Conservation (phyloP, 2,329 filamentous ascomycete species). For the Ceratocystiopsis sp. region DNA sequence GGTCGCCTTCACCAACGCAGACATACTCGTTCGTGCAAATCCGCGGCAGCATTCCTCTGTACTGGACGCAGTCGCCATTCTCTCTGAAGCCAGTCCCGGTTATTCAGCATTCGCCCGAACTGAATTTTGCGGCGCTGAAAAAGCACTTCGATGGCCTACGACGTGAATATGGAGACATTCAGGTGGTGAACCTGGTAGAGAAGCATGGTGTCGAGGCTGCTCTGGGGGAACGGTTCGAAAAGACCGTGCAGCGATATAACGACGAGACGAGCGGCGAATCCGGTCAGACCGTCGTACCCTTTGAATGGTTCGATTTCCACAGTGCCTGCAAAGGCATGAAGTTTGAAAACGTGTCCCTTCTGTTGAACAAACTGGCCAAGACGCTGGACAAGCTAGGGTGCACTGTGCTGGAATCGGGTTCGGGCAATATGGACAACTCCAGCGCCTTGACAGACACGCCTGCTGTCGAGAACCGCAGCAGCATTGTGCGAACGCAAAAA, state of each 20-base stretch:
- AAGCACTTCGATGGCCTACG: slow-evolving; percentile 60
- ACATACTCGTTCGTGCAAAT: slow-evolving; percentile 75
- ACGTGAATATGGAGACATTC: slow-evolving; percentile 56
- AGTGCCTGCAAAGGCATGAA: slow-evolving; percentile 87
- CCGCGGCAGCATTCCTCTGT: slow-evolving; percentile 81
- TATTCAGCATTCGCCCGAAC: slow-evolving; percentile 61
- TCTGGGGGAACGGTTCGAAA: slow-evolving; percentile 63
- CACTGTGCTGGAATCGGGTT: slow-evolving; percentile 34
- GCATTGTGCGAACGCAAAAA: slow-evolving; percentile 36
- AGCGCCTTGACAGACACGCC: background rate
- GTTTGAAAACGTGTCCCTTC: slow-evolving; percentile 78
- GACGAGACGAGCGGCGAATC: slow-evolving; percentile 25
- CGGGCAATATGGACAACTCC: background rate
- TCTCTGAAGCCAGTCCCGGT: slow-evolving; percentile 77
- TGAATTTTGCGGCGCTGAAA: slow-evolving; percentile 62
- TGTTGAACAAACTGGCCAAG: slow-evolving; percentile 52
- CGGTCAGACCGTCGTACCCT: slow-evolving; percentile 32
- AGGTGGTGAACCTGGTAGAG: slow-evolving; percentile 74
- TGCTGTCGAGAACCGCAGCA: background rate
- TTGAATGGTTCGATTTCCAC: slow-evolving; percentile 98
- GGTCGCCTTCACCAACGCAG: slow-evolving; percentile 24
- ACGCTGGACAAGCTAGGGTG: slow-evolving; percentile 57
- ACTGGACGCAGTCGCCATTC: slow-evolving; percentile 90
- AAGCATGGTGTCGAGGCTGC: slow-evolving; percentile 68
- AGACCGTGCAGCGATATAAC: slow-evolving; percentile 49